Evolutionary conservation across 2,329 filamentous ascomycete species (phyloP), one percentile per base, ranked within the genome.

Genomic region (Fusarium euwallaceae): DNA sequence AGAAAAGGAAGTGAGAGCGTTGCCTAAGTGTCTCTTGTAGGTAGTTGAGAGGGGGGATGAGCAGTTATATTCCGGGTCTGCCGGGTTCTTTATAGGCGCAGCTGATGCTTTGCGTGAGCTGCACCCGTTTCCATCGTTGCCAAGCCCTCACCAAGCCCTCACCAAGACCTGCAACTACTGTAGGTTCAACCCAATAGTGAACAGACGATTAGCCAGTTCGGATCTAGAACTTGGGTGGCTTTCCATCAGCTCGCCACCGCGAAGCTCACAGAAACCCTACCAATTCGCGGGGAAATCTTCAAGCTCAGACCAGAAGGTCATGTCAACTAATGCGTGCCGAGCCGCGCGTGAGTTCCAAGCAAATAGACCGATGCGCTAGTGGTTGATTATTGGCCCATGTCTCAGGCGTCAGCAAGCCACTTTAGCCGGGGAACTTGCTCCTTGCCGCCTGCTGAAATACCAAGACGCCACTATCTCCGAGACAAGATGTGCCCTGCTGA

Each of bases 401-500:
- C 24, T 32, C 27, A 32, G 6, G 12, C 27, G 17, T 53, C 48
- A 53, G 48, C 48, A 53, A 53, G 48, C 48, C 48, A 20, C 48
- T 14, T 53, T 29, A 17, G 10, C 27, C 17, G 48, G 48, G 24
- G 48, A 53, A 53, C 48, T n/a, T 32, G 3, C 48, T 29, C 48
- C 48, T 53, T 53, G 48, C 48, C 48, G 27, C 27, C 48, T 53
- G 48, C 48, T 53, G 48, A 53, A 32, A 53, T 53, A 53, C 48
- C 48, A 53, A 53, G 48, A 53, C 48, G 48, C 48, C 48, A 53
- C 27, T 12, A 8, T 20, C 48, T 53, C 48, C 48, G 27, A 53
- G 27, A 53, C 48, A 53, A 51, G 5, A 29, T 5, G 45, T 51
- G 22, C 45, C 45, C 16, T 53, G 4, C 24, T 53, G 17, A 32